Percentiles rank a stretch among this genome's conserved stretches.
phyloP scores from a whole-genome alignment of 2,329 filamentous ascomycete genomes.

The Pyricularia sp. region DNA sequence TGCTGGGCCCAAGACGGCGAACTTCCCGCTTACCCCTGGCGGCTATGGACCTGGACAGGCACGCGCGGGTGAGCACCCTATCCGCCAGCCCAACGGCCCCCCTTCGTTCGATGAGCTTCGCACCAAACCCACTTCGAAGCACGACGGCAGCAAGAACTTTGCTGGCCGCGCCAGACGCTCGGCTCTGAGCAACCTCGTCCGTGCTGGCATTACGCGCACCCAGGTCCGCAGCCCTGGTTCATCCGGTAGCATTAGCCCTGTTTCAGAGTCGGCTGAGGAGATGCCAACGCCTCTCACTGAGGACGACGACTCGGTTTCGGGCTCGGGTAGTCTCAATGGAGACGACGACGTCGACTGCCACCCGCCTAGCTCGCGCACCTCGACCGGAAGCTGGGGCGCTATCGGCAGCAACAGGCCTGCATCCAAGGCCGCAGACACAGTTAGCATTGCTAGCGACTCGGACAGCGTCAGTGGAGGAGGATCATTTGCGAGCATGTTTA shows the following conservation, averaged over 20 bases:
- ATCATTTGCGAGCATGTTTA: slow-evolving; percentile 55
- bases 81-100: slow-evolving; percentile 84
- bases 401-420: slow-evolving; percentile 78
- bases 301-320: slow-evolving; percentile 63
- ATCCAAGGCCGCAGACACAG: slow-evolving; percentile 53
- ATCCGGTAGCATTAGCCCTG: slow-evolving; percentile 72
- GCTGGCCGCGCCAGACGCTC: slow-evolving; percentile 81
- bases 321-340: slow-evolving; percentile 69
- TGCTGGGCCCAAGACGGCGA: slow-evolving; percentile 62
- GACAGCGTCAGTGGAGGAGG: slow-evolving; percentile 38
- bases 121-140: slow-evolving; percentile 78
- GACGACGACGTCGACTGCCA: slow-evolving; percentile 46
- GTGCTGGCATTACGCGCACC: slow-evolving; percentile 79
- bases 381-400: slow-evolving; percentile 60
- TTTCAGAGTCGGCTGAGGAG: slow-evolving; percentile 64
- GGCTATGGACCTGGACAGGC: slow-evolving; percentile 86
- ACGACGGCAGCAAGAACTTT: slow-evolving; percentile 97
- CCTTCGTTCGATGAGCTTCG: slow-evolving; percentile 84
- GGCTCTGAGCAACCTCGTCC: slow-evolving; percentile 82
- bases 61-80: slow-evolving; percentile 85
- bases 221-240: slow-evolving; percentile 58
- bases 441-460: slow-evolving; percentile 42
- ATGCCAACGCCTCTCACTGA: slow-evolving; percentile 57
- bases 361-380: slow-evolving; percentile 62
- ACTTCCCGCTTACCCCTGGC: slow-evolving; percentile 71